Conservation (phyloP, 2,329 filamentous ascomycete species). For the Thelonectria rubi region DNA sequence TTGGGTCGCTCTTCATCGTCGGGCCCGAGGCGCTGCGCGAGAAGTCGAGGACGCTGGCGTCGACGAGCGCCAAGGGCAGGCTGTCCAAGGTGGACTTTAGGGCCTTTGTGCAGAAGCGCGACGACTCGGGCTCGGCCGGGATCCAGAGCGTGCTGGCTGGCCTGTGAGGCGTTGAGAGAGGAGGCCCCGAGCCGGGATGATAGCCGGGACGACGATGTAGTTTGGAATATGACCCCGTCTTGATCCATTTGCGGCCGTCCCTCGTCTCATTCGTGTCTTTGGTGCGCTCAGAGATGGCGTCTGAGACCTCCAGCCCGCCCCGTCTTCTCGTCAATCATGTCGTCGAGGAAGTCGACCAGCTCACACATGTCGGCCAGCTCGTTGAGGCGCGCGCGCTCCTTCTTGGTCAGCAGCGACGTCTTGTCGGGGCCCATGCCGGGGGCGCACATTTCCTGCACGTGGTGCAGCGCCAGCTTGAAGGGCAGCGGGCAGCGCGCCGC, state of each 20-base stretch:
- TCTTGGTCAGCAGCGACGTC: constrained; percentile 61
- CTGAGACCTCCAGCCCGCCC: constrained; percentile 45
- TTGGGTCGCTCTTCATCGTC: constrained; percentile 95
- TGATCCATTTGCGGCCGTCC: constrained; percentile 1
- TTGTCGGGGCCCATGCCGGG: constrained; percentile 65
- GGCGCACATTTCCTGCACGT: constrained; percentile 72
- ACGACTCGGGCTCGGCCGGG: constrained; percentile 82
- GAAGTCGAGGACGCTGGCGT: constrained; percentile 68
- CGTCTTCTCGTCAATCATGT: constrained; percentile 52
- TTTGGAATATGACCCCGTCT: constrained; percentile 24
- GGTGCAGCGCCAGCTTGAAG: constrained; percentile 70
- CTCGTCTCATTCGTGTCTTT: neutral
- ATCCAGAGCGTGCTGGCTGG: constrained; percentile 84
- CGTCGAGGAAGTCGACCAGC: constrained; percentile 68
- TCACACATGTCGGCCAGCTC: constrained; percentile 63
- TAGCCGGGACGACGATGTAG: constrained; percentile 24
- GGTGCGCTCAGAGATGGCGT: constrained; percentile 44
- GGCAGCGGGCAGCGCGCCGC: constrained; percentile 67
- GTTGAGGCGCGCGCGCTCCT: constrained; percentile 62
- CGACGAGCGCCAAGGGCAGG: constrained; percentile 59
- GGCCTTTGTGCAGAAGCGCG: constrained; percentile 83
- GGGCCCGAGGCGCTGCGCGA: constrained; percentile 80
- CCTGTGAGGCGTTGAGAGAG: constrained; percentile 48
- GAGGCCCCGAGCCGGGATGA: constrained; percentile 13
- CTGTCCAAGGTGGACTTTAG: constrained; percentile 76